These are phyloP conservation scores for Penicillium oxalicum DNA, from an alignment of 2,329 filamentous ascomycete species.

Conservation along the genomic window DNA sequence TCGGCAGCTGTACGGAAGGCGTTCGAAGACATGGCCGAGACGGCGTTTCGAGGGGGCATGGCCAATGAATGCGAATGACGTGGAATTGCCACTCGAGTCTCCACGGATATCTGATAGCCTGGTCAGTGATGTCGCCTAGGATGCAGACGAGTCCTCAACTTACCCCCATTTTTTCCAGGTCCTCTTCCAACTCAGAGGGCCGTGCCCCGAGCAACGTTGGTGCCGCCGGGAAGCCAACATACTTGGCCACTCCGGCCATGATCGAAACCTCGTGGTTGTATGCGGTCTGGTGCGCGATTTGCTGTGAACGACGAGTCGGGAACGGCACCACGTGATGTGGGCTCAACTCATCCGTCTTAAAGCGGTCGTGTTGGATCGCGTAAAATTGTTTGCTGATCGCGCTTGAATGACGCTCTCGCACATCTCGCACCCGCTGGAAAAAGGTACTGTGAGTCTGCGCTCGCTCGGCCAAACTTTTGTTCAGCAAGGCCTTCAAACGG, in stretches of 20 bases:
- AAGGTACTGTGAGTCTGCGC: slow-evolving; percentile 86
- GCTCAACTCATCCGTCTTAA: slow-evolving; percentile 69
- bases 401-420: slow-evolving; percentile 72
- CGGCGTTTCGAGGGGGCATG: slow-evolving; percentile 23
- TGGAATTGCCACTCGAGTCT: slow-evolving; percentile 20
- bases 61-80: slow-evolving; percentile 27
- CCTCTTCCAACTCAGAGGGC: slow-evolving; percentile 70
- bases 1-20: slow-evolving; percentile 54
- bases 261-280: slow-evolving; percentile 96
- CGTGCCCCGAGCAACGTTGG: slow-evolving; percentile 72
- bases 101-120: slow-evolving; percentile 24
- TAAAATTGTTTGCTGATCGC: slow-evolving; percentile 85
- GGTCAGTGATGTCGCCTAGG: slow-evolving; percentile 4
- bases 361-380: slow-evolving; percentile 81
- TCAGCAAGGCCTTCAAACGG: slow-evolving; percentile 66
- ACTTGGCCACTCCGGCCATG: slow-evolving; percentile 83
- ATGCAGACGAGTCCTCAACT: slow-evolving; percentile 33
- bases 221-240: slow-evolving; percentile 94
- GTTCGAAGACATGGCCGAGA: slow-evolving; percentile 32
- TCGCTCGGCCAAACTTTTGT: slow-evolving; percentile 71
- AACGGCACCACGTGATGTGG: slow-evolving; percentile 79
- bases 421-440: slow-evolving; percentile 77
- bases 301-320: slow-evolving; percentile 67
- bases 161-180: slow-evolving; percentile 85
- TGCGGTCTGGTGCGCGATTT: slow-evolving; percentile 75